phyloP scores from a whole-genome alignment of 257 asterid genomes.

The Ilex asprella region DNA sequence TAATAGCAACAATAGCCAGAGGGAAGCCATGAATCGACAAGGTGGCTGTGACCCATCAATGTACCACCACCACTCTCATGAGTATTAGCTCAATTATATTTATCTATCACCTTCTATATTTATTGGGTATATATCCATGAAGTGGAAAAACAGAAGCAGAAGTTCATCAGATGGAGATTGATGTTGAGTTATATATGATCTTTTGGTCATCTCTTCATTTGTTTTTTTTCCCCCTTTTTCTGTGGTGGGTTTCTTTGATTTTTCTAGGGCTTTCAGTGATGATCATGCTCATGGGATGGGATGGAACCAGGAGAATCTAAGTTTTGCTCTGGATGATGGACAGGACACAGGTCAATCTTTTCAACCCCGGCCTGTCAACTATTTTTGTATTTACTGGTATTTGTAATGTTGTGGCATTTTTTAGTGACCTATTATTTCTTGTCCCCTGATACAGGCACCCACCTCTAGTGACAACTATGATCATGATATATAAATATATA shows the following conservation, averaged over 20 bases:
- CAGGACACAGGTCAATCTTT: slow-evolving; percentile 73
- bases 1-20: slow-evolving; percentile 37
- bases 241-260: slow-evolving; percentile 1
- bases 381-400: slow-evolving; percentile 20
- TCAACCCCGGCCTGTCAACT: slow-evolving; percentile 53
- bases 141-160: slow-evolving; percentile 8
- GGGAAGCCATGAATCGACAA: slow-evolving; percentile 44
- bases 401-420: background rate
- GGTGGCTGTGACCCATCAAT: slow-evolving; percentile 45
- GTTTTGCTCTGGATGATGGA: slow-evolving; percentile 35
- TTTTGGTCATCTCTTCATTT: background rate
- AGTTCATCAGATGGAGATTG: background rate
- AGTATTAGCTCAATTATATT: slow-evolving; percentile 33
- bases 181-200: background rate
- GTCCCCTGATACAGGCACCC: background rate
- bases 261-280: slow-evolving; percentile 13
- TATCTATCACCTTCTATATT: slow-evolving; percentile 6
- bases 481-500: background rate
- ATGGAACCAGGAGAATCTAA: slow-evolving; percentile 45
- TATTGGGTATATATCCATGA: slow-evolving; percentile 11
- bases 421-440: slow-evolving; percentile 8
- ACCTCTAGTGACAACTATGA: background rate
- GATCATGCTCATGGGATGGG: slow-evolving; percentile 9
- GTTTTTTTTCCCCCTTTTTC: background rate
- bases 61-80: slow-evolving; percentile 62